Base-by-base conservation (phyloP, 2,329 filamentous ascomycete genomes). In the Ceratocystis eucalypticola region DNA sequence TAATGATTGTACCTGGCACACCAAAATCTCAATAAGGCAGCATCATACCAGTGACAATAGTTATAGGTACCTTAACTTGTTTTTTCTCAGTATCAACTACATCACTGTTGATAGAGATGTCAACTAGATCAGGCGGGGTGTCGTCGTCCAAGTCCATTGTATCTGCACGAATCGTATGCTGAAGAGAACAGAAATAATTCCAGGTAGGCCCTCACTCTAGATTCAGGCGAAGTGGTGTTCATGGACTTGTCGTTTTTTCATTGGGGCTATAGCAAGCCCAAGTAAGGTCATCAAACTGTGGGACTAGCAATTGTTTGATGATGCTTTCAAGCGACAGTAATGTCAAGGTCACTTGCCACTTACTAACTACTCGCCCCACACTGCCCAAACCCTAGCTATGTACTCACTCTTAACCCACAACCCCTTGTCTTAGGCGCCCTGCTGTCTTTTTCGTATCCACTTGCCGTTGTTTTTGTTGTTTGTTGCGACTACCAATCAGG, bases 61-160 rank as follows among this genome's bases (percentile, higher is more conserved):
- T 93, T 69, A 94, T 90, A 20, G 89, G 89, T 0, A 93, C 89
- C 75, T 88, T 91, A 68, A 83, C 76, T 6, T 77, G 74, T 61
- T 80, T 79, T 69, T 84, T 82, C 59, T 81, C 78, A 17, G 17
- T 74, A 3, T 33, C 37, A 25, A 22, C 33, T 20, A 79, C 75
- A 2, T 76, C 75, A 33, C 75, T 71, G 69, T 69, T 69, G 44
- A 72, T 76, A 4, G 79, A 77, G 65, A 65, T 62, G 25, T 83
- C 78, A 37, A 85, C 79, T 68, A 90, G 78, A 70, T 87, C 81
- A 68, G 88, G 86, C 65, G 87, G 86, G 66, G 80, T 76, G 72
- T 89, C 87, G 67, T 87, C 87, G 69, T 88, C 84, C 65, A 80
- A 77, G 70, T 87, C 80, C 82, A 88, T 87, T 45, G 68, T 75